Evolutionary conservation across 306 rosid species (phyloP), one percentile per base, ranked within the genome.

Genomic region (Acacia crassicarpa): DNA sequence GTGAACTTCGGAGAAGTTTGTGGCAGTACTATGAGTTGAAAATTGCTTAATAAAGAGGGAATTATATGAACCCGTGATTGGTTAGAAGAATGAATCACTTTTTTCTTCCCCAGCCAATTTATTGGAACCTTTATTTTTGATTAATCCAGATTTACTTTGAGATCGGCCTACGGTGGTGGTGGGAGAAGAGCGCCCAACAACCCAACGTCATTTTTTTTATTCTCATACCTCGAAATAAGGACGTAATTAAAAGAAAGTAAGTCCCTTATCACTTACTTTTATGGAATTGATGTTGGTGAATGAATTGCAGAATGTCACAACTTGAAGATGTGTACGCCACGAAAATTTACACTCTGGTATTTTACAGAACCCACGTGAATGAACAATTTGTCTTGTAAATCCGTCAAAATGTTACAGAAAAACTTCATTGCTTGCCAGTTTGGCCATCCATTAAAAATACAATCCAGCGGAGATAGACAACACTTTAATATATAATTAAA

Each of bases 351-450:
- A 51, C 56, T 82, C 15, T 65, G 81, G 8, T 13, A 32, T 73
- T 17, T 73, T 30, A 32, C 72, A 59, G 22, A 79, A 63, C 25
- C 74, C 80, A 81, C 75, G 48, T 80, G 87, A 59, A 77, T 51
- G 48, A 71, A 27, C 9, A 46, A 71, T 75, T 73, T 33, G 67
- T 49, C 15, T n/a, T 27, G 27, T 41, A 76, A 44, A 40, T 27
- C 30, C 1, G 10, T 45, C 12, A 2, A 32, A 1, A 30, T 56
- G 45, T 30, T 48, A 19, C 67, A 53, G 19, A 46, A 65, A 15
- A 53, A 41, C 12, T 45, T 9, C 40, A 77, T 48, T 16, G 78
- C 66, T 38, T 27, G 15, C 25, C 48, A 66, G 43, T 32, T 74
- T 68, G 20, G 74, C n/a, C 75, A 70, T 43, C 23, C 53, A n/a